A percentile compares a stretch with the other conserved stretches of the same genome.
Conservation (phyloP, 106 monocot genomes). For the Platanthera zijinensis region DNA sequence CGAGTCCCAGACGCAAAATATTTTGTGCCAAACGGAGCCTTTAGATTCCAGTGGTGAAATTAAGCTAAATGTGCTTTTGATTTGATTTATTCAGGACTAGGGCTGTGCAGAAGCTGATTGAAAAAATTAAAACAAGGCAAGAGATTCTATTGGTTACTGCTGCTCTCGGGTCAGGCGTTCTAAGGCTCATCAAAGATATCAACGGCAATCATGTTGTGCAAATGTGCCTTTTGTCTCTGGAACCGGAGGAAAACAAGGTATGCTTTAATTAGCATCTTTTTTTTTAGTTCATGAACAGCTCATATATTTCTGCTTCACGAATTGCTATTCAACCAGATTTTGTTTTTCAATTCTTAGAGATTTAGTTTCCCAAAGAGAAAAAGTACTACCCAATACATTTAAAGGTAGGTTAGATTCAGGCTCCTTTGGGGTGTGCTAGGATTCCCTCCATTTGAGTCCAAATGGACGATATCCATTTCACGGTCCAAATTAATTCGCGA, state of each 20-base stretch:
- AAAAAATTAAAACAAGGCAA: constrained; percentile 21
- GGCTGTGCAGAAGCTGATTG: constrained; percentile 32
- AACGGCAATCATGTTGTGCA: constrained; percentile 37
- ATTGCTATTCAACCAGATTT: not conserved
- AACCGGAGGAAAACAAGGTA: constrained; percentile 29
- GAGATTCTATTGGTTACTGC: constrained; percentile 20
- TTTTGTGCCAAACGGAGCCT: no score
- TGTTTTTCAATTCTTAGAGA: not conserved
- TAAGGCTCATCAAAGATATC: constrained; percentile 23
- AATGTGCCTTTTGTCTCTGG: constrained; percentile 23
- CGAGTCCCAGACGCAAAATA: no score
- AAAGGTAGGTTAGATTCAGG: no score
- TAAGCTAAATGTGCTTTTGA: not conserved
- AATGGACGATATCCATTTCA: no score
- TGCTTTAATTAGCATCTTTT: not conserved
- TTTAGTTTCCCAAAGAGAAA: not conserved
- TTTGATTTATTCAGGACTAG: constrained; percentile 19
- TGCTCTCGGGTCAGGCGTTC: constrained; percentile 25
- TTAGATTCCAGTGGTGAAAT: not conserved
- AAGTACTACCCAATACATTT: not conserved
- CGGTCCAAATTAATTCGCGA: no score
- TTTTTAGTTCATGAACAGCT: not conserved
- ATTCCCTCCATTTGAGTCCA: no score
- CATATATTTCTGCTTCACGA: not conserved
- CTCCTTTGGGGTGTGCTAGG: no score